phyloP scores from a whole-genome alignment of 495 filamentous ascomycete species.

The Alectoria sarmentosa region DNA sequence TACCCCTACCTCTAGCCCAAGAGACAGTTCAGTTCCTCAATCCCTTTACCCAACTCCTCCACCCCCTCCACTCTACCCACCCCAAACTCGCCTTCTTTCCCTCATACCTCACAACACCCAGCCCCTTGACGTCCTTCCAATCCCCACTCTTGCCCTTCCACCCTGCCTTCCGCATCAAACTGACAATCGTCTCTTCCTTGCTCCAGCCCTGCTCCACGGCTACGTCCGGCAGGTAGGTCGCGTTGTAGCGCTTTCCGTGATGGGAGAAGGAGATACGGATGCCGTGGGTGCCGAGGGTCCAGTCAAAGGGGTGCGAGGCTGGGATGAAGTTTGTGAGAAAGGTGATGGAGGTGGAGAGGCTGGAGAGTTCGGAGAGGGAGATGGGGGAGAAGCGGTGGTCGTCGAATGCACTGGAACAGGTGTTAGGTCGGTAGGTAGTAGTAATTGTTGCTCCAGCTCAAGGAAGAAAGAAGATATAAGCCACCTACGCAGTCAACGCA shows the following conservation, averaged over 20 bases:
- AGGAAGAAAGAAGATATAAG: too few species aligned
- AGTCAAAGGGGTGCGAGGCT: constrained; percentile 67
- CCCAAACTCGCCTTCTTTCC: constrained; percentile 62
- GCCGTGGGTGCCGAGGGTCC: constrained; percentile 80
- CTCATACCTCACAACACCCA: constrained; percentile 73
- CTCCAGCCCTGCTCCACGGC: constrained; percentile 90
- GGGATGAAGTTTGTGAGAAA: constrained; percentile 72
- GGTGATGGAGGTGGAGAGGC: constrained; percentile 63
- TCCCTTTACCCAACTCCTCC: constrained; percentile 63
- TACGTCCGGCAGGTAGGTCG: constrained; percentile 91
- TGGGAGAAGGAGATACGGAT: constrained; percentile 68
- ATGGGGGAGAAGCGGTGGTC: constrained; percentile 83
- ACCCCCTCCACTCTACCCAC: constrained; percentile 68
- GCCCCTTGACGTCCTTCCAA: constrained; percentile 59
- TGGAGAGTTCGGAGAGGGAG: constrained; percentile 54
- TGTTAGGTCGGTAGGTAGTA: too few species aligned
- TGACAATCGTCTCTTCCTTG: constrained; percentile 63
- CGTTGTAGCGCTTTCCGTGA: constrained; percentile 51
- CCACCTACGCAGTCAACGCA: constrained; percentile 70
- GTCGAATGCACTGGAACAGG: constrained; percentile 68
- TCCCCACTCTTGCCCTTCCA: constrained; percentile 61
- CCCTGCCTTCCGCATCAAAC: constrained; percentile 60
- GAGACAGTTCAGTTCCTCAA: not conserved
- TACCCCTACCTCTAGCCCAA: too few species aligned
- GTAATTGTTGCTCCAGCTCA: too few species aligned